Evolutionary conservation across 202 grass and related monocot species (phyloP).

Genomic region (Miscanthus sacchariflorus): DNA sequence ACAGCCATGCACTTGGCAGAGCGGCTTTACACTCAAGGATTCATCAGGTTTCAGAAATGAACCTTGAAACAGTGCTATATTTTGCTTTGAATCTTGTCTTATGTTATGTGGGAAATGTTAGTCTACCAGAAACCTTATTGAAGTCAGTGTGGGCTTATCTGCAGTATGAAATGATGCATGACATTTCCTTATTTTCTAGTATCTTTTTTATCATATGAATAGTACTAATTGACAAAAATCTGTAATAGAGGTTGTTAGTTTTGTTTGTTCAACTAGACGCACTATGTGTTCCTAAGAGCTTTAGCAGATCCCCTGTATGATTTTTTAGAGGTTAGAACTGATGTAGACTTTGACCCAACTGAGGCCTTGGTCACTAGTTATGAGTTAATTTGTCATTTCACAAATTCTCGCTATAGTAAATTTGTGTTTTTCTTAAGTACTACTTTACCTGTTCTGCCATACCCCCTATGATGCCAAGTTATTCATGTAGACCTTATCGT

Average conservation of each 20-base stretch:
- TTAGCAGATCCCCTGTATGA: neutral
- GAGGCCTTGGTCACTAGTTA: neutral
- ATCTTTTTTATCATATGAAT: slow-evolving; percentile 7
- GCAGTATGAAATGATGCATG: neutral
- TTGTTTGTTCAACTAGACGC: slow-evolving; percentile 4
- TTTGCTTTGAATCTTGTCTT: neutral
- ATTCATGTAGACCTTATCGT: slow-evolving; percentile 4
- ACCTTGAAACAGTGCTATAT: slow-evolving; percentile 14
- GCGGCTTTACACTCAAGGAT: slow-evolving; percentile 94
- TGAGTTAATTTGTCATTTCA: slow-evolving; percentile 16
- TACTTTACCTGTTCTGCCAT: slow-evolving; percentile 30
- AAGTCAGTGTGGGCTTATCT: slow-evolving; percentile 25
- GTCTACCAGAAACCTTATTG: slow-evolving; percentile 31
- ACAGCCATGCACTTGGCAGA: slow-evolving; percentile 94
- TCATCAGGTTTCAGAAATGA: slow-evolving; percentile 77
- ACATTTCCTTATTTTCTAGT: neutral
- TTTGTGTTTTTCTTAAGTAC: neutral
- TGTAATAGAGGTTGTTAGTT: neutral
- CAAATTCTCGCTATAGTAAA: slow-evolving; percentile 33
- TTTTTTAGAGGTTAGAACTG: slow-evolving; percentile 24
- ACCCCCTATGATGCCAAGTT: neutral
- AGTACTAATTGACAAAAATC: neutral
- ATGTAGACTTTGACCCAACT: neutral
- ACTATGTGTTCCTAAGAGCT: slow-evolving; percentile 24
- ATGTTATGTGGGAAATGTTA: neutral